phyloP scores from a whole-genome alignment of 2,329 filamentous ascomycete genomes.

The Exserohilum rostratum region DNA sequence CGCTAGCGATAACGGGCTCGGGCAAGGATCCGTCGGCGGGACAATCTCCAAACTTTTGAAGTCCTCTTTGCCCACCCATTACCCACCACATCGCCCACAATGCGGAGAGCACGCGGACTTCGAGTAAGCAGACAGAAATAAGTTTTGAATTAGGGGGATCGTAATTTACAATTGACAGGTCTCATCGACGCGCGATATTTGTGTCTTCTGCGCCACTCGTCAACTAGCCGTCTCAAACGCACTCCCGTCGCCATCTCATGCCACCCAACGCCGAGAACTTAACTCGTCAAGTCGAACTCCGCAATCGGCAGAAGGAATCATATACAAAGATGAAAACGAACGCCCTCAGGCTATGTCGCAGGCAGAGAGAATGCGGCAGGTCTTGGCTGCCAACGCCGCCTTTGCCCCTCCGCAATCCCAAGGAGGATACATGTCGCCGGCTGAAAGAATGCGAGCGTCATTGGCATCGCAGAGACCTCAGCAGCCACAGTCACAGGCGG shows the following conservation, averaged over 20 bases:
- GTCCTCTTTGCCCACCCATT: constrained; percentile 8
- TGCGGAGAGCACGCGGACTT: constrained; percentile 40
- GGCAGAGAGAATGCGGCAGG: constrained; percentile 38
- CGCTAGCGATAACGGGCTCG: background rate
- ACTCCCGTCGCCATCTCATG: constrained; percentile 14
- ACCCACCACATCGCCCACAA: constrained; percentile 18
- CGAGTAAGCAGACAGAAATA: constrained; percentile 26
- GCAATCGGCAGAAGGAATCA: constrained; percentile 37
- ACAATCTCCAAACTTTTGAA: constrained; percentile 26
- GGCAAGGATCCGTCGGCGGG: constrained; percentile 22
- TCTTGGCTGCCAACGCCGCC: constrained; percentile 26
- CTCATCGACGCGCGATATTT: constrained; percentile 45
- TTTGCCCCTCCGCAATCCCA: constrained; percentile 18
- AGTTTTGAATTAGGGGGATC: background rate
- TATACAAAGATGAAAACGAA: constrained; percentile 32
- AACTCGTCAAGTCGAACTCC: constrained; percentile 41
- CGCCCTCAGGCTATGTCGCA: constrained; percentile 29
- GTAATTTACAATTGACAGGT: constrained; percentile 27
- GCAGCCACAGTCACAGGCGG: constrained; percentile 13
- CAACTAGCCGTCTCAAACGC: constrained; percentile 32
- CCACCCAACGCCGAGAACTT: constrained; percentile 40
- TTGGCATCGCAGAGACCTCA: constrained; percentile 12
- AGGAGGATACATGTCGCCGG: constrained; percentile 21
- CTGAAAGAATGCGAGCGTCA: constrained; percentile 25
- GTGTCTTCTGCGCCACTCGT: constrained; percentile 48